Evolutionary conservation across 2,329 filamentous ascomycete genomes (phyloP).

Genomic region (Dendrostoma leiphaemia): DNA sequence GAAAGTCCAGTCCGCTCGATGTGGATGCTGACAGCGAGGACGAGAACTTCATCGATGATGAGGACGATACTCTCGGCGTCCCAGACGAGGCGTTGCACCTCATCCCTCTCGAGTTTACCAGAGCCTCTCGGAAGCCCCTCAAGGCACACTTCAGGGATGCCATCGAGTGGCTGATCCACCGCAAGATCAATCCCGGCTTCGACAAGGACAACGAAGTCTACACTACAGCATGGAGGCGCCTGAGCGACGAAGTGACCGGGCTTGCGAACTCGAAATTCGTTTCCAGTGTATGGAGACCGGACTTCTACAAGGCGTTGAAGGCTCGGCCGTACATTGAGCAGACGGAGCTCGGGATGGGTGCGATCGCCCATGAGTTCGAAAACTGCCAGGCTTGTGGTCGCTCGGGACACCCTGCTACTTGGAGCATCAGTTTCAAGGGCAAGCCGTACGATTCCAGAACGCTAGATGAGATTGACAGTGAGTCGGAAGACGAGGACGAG

Average conservation of each 20-base stretch:
- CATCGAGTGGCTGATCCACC: slow-evolving; percentile 79
- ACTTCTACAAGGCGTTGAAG: slow-evolving; percentile 65
- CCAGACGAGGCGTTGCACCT: slow-evolving; percentile 36
- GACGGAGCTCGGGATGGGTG: slow-evolving; percentile 16
- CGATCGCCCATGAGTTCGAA: slow-evolving; percentile 1
- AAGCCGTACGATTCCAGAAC: slow-evolving; percentile 64
- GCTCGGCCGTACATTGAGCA: slow-evolving; percentile 60
- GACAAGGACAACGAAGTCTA: slow-evolving; percentile 62
- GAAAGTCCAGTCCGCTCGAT: slow-evolving; percentile 3
- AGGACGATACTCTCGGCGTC: slow-evolving; percentile 53
- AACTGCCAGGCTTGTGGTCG: slow-evolving; percentile 45
- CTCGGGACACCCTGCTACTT: slow-evolving; percentile 65
- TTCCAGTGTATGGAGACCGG: slow-evolving; percentile 66
- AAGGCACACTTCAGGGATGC: slow-evolving; percentile 72
- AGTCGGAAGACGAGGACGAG: slow-evolving; percentile 27
- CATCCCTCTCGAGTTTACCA: slow-evolving; percentile 69
- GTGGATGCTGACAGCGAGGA: slow-evolving; percentile 8
- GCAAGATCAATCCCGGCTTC: slow-evolving; percentile 72
- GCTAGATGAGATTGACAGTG: slow-evolving; percentile 59
- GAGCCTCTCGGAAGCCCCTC: slow-evolving; percentile 62
- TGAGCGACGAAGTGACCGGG: slow-evolving; percentile 68
- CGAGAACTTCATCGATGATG: slow-evolving; percentile 59
- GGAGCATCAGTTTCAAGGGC: slow-evolving; percentile 60
- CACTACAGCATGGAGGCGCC: slow-evolving; percentile 64
- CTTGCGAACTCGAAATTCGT: slow-evolving; percentile 69